Base-by-base conservation (phyloP, 768 basidiomycete species). In the Trametes coccinea region DNA sequence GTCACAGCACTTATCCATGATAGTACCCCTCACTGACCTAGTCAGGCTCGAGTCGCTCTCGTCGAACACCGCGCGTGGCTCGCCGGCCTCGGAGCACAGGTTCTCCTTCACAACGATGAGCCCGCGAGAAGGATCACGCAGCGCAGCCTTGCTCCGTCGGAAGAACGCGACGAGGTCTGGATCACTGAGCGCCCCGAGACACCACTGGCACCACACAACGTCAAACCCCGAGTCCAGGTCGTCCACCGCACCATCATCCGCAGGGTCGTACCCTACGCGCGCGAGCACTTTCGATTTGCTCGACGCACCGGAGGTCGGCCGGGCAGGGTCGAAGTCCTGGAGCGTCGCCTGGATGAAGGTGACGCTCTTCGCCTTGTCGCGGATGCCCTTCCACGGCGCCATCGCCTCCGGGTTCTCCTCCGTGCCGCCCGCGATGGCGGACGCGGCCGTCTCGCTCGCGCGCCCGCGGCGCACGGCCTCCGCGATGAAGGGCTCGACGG, bases 141-240 rank as follows among this genome's bases (percentile, higher is more conserved):
- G 72, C 0, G 93, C 85, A 2, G 74, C 76, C 49, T 80, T 79
- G 62, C 87, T 81, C 49, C 86, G 79, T 66, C 80, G 77, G 65
- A 98, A 80, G 76, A 98, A 98, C 2, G 76, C 73, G 30, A 93
- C 81, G 27, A 98, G 82, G 71, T 96, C 91, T 7, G 71, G 69
- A 71, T 95, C 87, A 56, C 79, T 83, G 60, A 97, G 80, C 77
- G 95, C 92, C 2, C 93, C 92, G 14, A 98, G 81, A 77, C 95
- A 96, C 96, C 96, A 98, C 73, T 99, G 96, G 69, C 92, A 93
- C 95, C 93, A 95, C 59, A 96, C 83, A 55, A 95, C 83, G 74
- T 99, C 96, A 74, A 94, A 98, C 1, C 83, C 84, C 46, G 79
- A 75, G 17, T 79, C 73, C n/a, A 77, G 71, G 44, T 64, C 54